A percentile compares a stretch with the other conserved stretches of the same genome.
Evolutionary conservation across 192 early-diverging fungal species (phyloP).

Genomic region (Gonapodya sp.): DNA sequence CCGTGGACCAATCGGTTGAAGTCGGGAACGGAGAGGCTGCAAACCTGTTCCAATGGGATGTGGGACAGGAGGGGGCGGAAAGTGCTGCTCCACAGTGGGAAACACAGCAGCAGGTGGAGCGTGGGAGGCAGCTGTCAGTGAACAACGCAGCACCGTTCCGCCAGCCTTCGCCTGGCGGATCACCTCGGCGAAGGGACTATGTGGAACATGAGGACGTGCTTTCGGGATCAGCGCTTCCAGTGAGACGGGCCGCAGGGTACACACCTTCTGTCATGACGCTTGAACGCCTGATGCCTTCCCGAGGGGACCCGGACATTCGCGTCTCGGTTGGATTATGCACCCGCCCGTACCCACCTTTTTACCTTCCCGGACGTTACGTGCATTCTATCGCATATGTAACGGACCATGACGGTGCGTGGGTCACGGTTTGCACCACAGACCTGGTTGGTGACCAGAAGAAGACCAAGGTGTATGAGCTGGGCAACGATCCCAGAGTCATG

Average conservation of each 20-base stretch:
- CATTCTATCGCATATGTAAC: conserved; percentile 5
- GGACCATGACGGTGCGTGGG: background rate
- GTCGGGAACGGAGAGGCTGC: background rate
- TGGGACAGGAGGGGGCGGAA: background rate
- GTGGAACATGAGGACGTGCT: background rate
- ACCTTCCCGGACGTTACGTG: conserved; percentile 4
- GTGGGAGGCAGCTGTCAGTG: background rate
- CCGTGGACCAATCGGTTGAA: background rate
- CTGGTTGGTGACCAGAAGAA: background rate
- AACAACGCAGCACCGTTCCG: background rate
- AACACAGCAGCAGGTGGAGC: too few species aligned
- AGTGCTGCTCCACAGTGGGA: background rate
- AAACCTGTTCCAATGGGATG: background rate
- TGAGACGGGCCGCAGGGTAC: background rate
- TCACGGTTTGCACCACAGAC: background rate
- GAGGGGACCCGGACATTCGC: background rate
- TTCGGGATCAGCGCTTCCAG: background rate
- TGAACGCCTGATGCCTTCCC: background rate
- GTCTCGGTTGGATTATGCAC: background rate
- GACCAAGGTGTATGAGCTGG: background rate
- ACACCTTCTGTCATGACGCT: background rate
- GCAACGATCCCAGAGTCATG: background rate
- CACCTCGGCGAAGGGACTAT: background rate
- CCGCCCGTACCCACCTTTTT: background rate
- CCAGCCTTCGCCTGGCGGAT: background rate